Conservation (phyloP, 1,284 basidiomycete species). For the Rhizoctonia solani region DNA sequence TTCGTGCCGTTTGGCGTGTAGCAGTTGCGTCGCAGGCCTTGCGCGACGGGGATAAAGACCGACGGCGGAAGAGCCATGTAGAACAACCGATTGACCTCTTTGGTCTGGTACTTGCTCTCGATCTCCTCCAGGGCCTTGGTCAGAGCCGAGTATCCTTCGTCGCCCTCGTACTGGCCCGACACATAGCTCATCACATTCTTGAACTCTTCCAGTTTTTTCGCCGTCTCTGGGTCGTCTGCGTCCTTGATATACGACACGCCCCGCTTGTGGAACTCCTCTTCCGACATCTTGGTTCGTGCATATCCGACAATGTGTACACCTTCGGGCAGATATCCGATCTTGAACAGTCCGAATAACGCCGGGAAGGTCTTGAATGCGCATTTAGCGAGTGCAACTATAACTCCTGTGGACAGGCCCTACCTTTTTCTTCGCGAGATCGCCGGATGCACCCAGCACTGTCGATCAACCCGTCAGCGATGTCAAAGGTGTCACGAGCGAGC, state of each 20-base stretch:
- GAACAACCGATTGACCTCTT: constrained; percentile 78
- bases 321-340: constrained; percentile 76
- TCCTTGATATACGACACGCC: constrained; percentile 83
- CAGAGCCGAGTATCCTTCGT: constrained; percentile 74
- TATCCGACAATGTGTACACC: constrained; percentile 91
- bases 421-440: constrained; percentile 99
- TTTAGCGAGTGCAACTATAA: not conserved
- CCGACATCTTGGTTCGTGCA: constrained; percentile 93
- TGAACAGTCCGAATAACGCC: constrained; percentile 87
- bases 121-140: constrained; percentile 76
- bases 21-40: constrained; percentile 79
- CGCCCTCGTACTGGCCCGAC: constrained; percentile 85
- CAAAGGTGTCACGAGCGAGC: constrained; percentile 32
- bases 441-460: constrained; percentile 92
- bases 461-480: constrained; percentile 5
- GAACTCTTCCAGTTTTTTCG: constrained; percentile 76
- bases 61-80: constrained; percentile 94
- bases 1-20: constrained; percentile 76
- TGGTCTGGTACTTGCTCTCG: constrained; percentile 68
- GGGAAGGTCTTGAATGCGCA: constrained; percentile 79
- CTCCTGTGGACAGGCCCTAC: constrained; percentile 48
- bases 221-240: constrained; percentile 59
- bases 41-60: constrained; percentile 88
- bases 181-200: constrained; percentile 79
- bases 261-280: constrained; percentile 82